These are phyloP conservation scores for Kodamaea arcana DNA, from an alignment of 1,139 yeast species.

Conservation along the genomic window DNA sequence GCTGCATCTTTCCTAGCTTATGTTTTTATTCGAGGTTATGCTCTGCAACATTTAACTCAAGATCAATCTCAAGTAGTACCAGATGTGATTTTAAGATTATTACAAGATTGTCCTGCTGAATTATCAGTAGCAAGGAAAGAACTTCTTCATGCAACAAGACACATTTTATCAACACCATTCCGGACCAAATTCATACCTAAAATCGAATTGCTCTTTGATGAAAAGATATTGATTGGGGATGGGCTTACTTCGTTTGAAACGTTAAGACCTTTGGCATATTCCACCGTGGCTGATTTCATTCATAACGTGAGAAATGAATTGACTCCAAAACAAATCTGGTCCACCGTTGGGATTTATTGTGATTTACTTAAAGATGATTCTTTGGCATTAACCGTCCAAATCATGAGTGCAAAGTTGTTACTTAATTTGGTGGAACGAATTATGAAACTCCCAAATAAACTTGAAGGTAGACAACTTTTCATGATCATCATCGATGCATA, in stretches of 20 bases:
- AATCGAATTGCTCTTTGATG: conserved; percentile 79
- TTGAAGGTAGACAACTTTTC: conserved; percentile 80
- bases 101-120: conserved; percentile 98
- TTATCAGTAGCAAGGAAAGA: conserved; percentile 90
- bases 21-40: conserved; percentile 80
- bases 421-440: conserved; percentile 86
- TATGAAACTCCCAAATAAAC: conserved; percentile 74
- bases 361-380: conserved; percentile 76
- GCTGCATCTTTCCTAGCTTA: conserved; percentile 95
- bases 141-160: conserved; percentile 89
- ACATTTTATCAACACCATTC: conserved; percentile 85
- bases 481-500: conserved; percentile 84
- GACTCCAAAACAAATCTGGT: conserved; percentile 80
- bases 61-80: conserved; percentile 74
- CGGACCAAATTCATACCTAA: conserved; percentile 80
- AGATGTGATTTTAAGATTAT: conserved; percentile 74
- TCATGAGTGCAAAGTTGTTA: conserved; percentile 91
- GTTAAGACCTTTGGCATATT: conserved; percentile 83
- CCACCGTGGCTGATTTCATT: conserved; percentile 93
- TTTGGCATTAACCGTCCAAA: conserved; percentile 86
- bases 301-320: conserved; percentile 88
- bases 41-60: conserved; percentile 57
- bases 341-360: conserved; percentile 81
- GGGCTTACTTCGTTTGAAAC: conserved; percentile 91
- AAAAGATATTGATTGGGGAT: conserved; percentile 82